Conservation (phyloP, 345 rosid genomes). For the Aurinia saxatilis region DNA sequence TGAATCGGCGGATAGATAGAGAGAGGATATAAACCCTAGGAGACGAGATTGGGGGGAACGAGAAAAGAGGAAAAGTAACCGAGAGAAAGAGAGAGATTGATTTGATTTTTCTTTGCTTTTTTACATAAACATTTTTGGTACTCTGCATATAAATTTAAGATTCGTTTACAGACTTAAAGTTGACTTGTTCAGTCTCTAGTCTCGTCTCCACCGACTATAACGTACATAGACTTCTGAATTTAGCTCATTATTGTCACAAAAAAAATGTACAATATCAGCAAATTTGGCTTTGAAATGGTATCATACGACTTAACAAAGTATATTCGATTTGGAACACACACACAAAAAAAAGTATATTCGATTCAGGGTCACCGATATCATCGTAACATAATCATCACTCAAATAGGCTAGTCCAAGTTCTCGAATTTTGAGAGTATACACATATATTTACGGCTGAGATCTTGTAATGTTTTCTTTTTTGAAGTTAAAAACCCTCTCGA, state of each 20-base stretch:
- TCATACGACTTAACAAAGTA: background rate
- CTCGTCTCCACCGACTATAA: background rate
- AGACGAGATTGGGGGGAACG: constrained; percentile 11
- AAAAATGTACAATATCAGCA: background rate
- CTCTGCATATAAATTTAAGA: background rate
- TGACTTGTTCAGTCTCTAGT: background rate
- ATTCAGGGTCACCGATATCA: background rate
- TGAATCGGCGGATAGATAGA: constrained; percentile 17
- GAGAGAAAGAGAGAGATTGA: background rate
- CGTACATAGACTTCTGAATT: no score
- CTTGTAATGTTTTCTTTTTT: background rate
- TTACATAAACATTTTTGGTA: background rate
- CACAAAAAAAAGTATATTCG: background rate
- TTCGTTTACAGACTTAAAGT: background rate
- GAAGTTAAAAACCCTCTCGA: background rate
- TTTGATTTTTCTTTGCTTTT: constrained; percentile 7
- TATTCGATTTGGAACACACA: background rate
- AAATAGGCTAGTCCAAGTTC: background rate
- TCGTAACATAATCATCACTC: constrained; percentile 5
- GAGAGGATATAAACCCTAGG: constrained; percentile 16
- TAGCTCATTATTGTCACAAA: background rate
- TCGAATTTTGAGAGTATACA: background rate
- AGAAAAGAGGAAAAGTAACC: background rate
- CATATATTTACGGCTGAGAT: constrained; percentile 1
- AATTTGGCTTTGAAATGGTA: background rate